phyloP scores from a whole-genome alignment of 2,329 filamentous ascomycete genomes.

The Hypoxylon sp. region DNA sequence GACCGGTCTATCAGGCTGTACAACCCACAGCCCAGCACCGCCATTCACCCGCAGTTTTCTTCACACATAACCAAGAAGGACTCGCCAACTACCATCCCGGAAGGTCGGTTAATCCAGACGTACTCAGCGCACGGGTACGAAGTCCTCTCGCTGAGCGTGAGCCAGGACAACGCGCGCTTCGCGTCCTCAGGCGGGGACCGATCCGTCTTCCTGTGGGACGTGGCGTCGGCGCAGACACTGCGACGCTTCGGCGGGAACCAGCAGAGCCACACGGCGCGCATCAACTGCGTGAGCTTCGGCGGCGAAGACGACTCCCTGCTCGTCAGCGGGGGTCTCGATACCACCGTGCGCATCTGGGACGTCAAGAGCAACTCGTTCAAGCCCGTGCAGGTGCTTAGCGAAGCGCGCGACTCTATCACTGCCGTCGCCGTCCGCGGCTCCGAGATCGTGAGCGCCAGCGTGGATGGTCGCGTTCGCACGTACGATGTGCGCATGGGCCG shows the following conservation, averaged over 20 bases:
- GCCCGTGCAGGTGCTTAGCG: constrained; percentile 75
- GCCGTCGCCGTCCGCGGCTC: constrained; percentile 57
- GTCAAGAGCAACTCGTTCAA: constrained; percentile 60
- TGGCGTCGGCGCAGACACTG: constrained; percentile 78
- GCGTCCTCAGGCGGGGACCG: constrained; percentile 90
- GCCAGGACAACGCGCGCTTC: constrained; percentile 82
- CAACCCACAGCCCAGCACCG: constrained; percentile 70
- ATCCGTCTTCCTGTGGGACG: constrained; percentile 93
- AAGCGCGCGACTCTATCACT: constrained; percentile 76
- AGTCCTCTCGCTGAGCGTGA: constrained; percentile 81
- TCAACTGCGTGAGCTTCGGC: constrained; percentile 68
- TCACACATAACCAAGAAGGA: constrained; percentile 45
- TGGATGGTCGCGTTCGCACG: constrained; percentile 81
- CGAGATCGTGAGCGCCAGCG: constrained; percentile 77
- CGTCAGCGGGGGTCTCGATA: constrained; percentile 77
- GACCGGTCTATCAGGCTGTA: constrained; percentile 88
- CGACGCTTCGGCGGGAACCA: constrained; percentile 72
- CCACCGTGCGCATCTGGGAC: constrained; percentile 81
- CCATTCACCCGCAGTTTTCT: constrained; percentile 38
- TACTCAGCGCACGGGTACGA: constrained; percentile 93
- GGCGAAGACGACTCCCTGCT: constrained; percentile 79
- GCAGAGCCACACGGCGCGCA: constrained; percentile 72
- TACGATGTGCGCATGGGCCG: constrained; percentile 86
- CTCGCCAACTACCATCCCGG: constrained; percentile 47
- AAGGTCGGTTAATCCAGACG: constrained; percentile 78